Evolutionary conservation across 768 basidiomycete species (phyloP), one percentile per base, ranked within the genome.

Genomic region (Amanita subjunquillea): DNA sequence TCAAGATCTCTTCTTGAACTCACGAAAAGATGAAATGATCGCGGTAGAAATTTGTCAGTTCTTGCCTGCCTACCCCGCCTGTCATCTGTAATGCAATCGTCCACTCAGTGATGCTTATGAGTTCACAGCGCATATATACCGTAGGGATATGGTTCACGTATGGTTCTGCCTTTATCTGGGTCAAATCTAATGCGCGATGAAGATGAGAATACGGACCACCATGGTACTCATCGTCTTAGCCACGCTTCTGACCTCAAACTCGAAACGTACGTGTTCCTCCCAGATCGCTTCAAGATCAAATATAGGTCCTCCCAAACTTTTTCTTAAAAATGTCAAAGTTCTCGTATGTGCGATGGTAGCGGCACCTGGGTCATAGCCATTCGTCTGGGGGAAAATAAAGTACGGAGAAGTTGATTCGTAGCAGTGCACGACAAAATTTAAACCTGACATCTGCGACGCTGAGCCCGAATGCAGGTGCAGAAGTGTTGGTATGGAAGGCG

Each of bases 121-220:
- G 45, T 40, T 34, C 34, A 34, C 13, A n/a, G 38, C 15, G 34
- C 27, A 37, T n/a, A 37, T 37, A 6, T 54, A 74, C 77, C 20
- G 77, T 79, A 30, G 79, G 78, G 42, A 81, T 65, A 60, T 81
- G 77, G 55, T 79, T 79, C 13, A 81, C 79, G 59, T 81, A 81
- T 41, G 78, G 78, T 54, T 81, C 75, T 40, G 73, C 76, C 75
- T 76, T 48, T 15, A 48, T 39, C 23, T 32, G 36, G 3, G 23
- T 48, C 45, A 51, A 39, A 13, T 8, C 10, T 15, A 12, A 25
- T n/a, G 17, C 29, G 9, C 20, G 30, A 34, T 6, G n/a, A 17
- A 36, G 20, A 12, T 38, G 34, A 23, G 38, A 38, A n/a, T 17
- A 64, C 71, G 51, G 58, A 76, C 74, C 60, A 77, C 76, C 76